Percentiles rank a stretch among this genome's conserved stretches.
Evolutionary conservation across 345 rosid genomes (phyloP).

Genomic region (Citrus glauca): DNA sequence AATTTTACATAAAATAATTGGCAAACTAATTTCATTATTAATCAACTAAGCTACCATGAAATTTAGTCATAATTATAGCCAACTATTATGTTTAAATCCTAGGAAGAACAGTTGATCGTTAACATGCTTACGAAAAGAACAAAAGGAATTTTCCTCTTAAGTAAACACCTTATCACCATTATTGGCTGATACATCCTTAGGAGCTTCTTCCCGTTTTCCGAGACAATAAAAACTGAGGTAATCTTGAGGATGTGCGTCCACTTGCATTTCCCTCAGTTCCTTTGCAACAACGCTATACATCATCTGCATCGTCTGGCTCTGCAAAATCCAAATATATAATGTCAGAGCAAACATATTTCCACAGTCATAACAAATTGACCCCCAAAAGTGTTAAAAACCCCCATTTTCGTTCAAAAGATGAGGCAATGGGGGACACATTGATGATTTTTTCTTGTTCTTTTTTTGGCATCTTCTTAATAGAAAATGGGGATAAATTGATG

Average conservation of each 20-base stretch:
- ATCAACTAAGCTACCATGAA: neutral
- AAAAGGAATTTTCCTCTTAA: neutral
- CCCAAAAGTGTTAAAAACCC: no score
- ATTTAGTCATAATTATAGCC: neutral
- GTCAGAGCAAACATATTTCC: neutral
- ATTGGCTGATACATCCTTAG: slow-evolving; percentile 19
- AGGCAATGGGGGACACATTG: no score
- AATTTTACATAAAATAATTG: neutral
- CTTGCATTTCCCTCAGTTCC: slow-evolving; percentile 48
- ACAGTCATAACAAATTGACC: neutral
- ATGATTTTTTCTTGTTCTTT: no score
- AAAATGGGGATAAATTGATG: no score
- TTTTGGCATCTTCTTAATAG: no score
- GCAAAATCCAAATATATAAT: slow-evolving; percentile 22
- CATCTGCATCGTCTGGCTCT: slow-evolving; percentile 93
- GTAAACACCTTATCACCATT: slow-evolving; percentile 45
- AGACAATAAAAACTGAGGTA: slow-evolving; percentile 95
- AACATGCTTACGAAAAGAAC: slow-evolving; percentile 1
- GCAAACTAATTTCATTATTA: neutral
- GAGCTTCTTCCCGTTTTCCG: slow-evolving; percentile 62
- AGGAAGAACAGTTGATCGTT: neutral
- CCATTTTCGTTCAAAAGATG: no score
- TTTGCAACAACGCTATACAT: slow-evolving; percentile 66
- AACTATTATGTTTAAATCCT: neutral
- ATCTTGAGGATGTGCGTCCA: slow-evolving; percentile 65